Evolutionary conservation across 805 yeast species (phyloP), one percentile per base, ranked within the genome.

Genomic region (Ogataea methanolica): DNA sequence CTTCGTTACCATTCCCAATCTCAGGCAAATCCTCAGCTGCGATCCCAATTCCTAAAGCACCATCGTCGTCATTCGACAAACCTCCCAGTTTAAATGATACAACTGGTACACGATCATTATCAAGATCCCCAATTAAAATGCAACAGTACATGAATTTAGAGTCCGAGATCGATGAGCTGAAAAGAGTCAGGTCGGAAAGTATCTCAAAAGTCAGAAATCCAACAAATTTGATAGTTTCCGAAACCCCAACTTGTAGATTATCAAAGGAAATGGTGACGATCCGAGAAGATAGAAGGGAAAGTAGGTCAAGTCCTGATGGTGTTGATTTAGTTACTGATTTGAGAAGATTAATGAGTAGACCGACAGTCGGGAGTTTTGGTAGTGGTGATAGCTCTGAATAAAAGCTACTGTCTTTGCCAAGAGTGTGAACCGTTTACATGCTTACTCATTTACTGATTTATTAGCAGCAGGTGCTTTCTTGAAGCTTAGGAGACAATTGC

Each of bases 81-180:
- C 15, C 43, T n/a, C 33, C 16, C 44, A 34, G 23, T 17, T 6
- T 33, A 42, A 34, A 39, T 47, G 12, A 26, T 26, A 11, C 4
- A 12, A 40, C 16, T 21, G 39, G 31, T 33, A 41, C 49, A 23
- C 31, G 35, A 16, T 23, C 42, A 21, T 36, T 49, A 17, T 48
- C 54, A 12, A 41, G 42, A 11, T 50, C 57, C 3, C 50, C 58
- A 4, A 29, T 48, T 33, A 62, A 64, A 42, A 39, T 57, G 16
- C 58, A 54, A 16, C 68, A 65, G 40, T 60, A 63, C 39, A 44
- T 59, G 22, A 49, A 45, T 37, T 36, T 64, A 8, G 64, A 63
- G 43, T 48, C 46, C 6, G 63, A 64, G 21, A 50, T 62, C 15
- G 59, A 62, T 19, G 59, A 60, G 36, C 39, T 60, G 4, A 54